These are phyloP conservation scores for Stromatinia cepivora DNA, from an alignment of 2,329 filamentous ascomycete genomes.

Conservation along the genomic window DNA sequence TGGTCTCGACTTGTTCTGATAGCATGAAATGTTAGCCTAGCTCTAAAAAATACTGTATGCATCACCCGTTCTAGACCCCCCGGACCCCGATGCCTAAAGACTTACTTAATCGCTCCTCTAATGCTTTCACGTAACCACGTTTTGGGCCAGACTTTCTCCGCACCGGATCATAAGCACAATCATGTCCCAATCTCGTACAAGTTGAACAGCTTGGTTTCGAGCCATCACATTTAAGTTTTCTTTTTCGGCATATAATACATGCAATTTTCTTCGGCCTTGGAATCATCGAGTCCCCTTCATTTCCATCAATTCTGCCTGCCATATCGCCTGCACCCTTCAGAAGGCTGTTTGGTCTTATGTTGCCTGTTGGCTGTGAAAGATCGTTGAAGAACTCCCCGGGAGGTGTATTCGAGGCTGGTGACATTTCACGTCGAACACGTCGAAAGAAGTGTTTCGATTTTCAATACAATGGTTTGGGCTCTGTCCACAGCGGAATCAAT, in stretches of 20 bases:
- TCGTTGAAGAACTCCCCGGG: constrained; percentile 58
- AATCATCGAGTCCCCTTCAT: constrained; percentile 53
- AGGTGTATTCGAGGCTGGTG: constrained; percentile 39
- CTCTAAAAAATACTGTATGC: constrained; percentile 24
- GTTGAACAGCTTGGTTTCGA: constrained; percentile 65
- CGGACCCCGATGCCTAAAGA: constrained; percentile 39
- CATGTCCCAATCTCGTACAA: constrained; percentile 63
- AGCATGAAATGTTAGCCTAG: constrained; percentile 10
- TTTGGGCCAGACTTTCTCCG: constrained; percentile 72
- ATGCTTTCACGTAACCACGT: constrained; percentile 65
- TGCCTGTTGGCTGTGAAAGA: constrained; percentile 46
- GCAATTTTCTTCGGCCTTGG: constrained; percentile 90
- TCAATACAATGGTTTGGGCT: not conserved
- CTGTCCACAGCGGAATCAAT: not conserved
- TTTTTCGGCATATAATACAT: constrained; percentile 88
- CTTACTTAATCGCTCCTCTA: constrained; percentile 90
- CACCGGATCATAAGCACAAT: constrained; percentile 68
- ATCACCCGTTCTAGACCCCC: not conserved
- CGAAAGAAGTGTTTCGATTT: not conserved
- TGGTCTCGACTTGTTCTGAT: constrained; percentile 86
- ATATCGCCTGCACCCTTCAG: constrained; percentile 37
- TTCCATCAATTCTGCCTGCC: constrained; percentile 45
- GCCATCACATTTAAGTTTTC: constrained; percentile 77
- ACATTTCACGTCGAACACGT: constrained; percentile 34
- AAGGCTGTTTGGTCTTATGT: constrained; percentile 38